These are phyloP conservation scores for Galerina marginata DNA, from an alignment of 768 basidiomycete species.

Conservation along the genomic window DNA sequence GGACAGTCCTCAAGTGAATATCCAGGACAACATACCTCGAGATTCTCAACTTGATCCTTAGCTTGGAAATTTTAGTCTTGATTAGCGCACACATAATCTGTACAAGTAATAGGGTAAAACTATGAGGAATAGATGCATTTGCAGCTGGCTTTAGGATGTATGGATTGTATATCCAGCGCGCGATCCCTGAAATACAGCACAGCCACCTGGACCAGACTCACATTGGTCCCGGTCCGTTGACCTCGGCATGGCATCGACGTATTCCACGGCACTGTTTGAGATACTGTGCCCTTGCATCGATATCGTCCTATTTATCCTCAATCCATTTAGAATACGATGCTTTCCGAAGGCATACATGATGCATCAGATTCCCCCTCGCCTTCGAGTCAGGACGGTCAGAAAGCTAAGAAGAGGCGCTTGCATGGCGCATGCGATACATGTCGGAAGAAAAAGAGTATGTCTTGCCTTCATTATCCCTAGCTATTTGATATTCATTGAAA, in stretches of 20 bases:
- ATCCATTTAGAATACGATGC: background rate
- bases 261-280: too few relatives aligned
- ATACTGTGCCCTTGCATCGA: too few relatives aligned
- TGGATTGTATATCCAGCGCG: too few relatives aligned
- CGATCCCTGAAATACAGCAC: background rate
- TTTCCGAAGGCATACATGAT: background rate
- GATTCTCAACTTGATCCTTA: too few relatives aligned
- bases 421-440: conserved; percentile 55
- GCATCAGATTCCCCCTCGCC: background rate
- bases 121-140: too few relatives aligned
- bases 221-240: background rate
- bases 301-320: background rate
- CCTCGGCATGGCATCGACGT: too few relatives aligned
- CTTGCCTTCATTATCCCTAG: background rate
- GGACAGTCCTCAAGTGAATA: background rate
- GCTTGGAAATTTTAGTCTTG: too few relatives aligned
- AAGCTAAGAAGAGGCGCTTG: conserved; percentile 45
- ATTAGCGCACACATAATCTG: too few relatives aligned
- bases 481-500: conserved; percentile 8
- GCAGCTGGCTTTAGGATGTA: too few relatives aligned
- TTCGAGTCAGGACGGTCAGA: conserved; percentile 9
- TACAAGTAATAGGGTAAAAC: too few relatives aligned
- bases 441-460: conserved; percentile 47
- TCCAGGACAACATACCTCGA: background rate
- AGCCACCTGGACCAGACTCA: background rate